phyloP scores from a whole-genome alignment of 176 grass and related monocot species.

The Aegilops sharonensis region DNA sequence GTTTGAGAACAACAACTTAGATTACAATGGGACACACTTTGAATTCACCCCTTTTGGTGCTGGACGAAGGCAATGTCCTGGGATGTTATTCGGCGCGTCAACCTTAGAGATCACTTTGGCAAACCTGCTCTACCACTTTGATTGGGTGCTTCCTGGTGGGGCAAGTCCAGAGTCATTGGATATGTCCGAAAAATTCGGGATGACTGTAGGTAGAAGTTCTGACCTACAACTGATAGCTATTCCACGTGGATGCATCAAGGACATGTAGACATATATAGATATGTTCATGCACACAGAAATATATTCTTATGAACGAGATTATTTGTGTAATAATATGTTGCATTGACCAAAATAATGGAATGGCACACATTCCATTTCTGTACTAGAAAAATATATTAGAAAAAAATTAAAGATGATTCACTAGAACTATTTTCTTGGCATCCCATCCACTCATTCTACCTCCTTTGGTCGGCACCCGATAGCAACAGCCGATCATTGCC shows the following conservation, averaged over 20 bases:
- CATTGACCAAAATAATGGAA: too few relatives aligned
- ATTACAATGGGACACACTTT: not conserved
- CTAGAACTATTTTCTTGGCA: too few relatives aligned
- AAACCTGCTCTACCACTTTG: not conserved
- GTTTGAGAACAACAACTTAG: not conserved
- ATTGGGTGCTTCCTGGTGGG: not conserved
- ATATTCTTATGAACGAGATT: too few relatives aligned
- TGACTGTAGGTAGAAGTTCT: not conserved
- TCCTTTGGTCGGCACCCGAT: too few relatives aligned
- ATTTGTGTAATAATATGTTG: too few relatives aligned
- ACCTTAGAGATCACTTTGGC: not conserved
- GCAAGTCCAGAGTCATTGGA: not conserved
- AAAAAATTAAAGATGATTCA: too few relatives aligned
- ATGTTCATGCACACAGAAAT: not conserved
- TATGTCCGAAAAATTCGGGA: not conserved
- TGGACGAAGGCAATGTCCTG: not conserved
- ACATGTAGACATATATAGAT: not conserved
- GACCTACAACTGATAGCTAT: not conserved
- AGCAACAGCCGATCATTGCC: too few relatives aligned
- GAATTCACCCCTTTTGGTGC: not conserved
- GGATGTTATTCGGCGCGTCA: not conserved
- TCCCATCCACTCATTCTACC: too few relatives aligned
- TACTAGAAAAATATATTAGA: too few relatives aligned
- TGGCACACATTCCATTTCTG: too few relatives aligned
- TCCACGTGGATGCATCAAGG: not conserved